Evolutionary conservation across 768 basidiomycete species (phyloP).

Genomic region (Scleroderma citrinum): DNA sequence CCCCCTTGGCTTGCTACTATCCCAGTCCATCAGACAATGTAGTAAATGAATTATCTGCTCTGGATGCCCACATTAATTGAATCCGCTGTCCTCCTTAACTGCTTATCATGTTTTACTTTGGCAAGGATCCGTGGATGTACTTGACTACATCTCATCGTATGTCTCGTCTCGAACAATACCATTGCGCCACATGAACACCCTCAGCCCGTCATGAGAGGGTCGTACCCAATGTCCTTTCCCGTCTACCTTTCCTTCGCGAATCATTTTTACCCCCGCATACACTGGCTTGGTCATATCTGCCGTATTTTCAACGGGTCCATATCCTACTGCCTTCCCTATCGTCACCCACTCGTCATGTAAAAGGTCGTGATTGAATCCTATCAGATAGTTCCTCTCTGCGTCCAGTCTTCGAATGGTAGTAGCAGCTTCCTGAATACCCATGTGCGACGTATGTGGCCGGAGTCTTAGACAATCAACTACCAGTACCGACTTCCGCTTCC

Average conservation of each 20-base stretch:
- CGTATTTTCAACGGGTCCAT: conserved; percentile 17
- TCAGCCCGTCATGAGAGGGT: conserved; percentile 72
- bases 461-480: conserved; percentile 76
- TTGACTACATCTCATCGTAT: conserved; percentile 30
- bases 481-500: conserved; percentile 40
- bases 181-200: conserved; percentile 40
- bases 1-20: too few relatives aligned
- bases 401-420: conserved; percentile 48
- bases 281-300: conserved; percentile 29
- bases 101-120: too few relatives aligned
- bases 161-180: conserved; percentile 47
- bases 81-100: too few relatives aligned
- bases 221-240: conserved; percentile 53
- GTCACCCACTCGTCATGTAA: conserved; percentile 71
- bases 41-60: too few relatives aligned
- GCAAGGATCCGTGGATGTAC: too few relatives aligned
- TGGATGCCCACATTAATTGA: too few relatives aligned
- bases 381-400: conserved; percentile 61
- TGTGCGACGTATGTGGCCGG: conserved; percentile 66
- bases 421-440: conserved; percentile 64
- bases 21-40: too few relatives aligned
- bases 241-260: conserved; percentile 41
- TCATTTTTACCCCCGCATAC: conserved; percentile 37
- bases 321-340: conserved; percentile 50
- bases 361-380: conserved; percentile 73